Conservation (phyloP, 352 stramenopile genomes). For the Phytophthora foliorum region DNA sequence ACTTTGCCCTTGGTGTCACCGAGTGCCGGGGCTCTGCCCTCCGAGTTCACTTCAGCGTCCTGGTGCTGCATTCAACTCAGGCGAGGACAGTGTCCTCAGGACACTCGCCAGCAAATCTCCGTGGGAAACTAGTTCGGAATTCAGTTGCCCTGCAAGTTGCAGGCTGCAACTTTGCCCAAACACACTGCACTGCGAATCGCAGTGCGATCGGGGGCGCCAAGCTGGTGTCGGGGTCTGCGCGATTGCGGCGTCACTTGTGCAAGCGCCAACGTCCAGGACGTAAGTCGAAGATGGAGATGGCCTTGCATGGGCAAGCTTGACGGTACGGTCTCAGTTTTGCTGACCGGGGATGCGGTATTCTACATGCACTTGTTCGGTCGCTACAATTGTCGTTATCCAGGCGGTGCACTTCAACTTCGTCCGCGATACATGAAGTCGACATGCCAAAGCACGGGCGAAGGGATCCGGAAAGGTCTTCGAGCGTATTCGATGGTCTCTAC, state of each 20-base stretch:
- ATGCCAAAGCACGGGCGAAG: neutral
- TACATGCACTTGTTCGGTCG: conserved; percentile 12
- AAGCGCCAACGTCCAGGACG: neutral
- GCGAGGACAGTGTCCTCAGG: no score
- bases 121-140: conserved; percentile 13
- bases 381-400: neutral
- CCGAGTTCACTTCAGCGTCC: conserved; percentile 13
- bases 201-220: conserved; percentile 4
- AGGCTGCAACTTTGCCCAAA: no score
- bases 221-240: neutral
- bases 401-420: neutral
- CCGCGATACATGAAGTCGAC: neutral
- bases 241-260: neutral
- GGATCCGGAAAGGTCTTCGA: no score
- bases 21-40: conserved; percentile 12
- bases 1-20: conserved; percentile 3
- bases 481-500: neutral
- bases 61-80: conserved; percentile 12
- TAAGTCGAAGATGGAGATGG: neutral
- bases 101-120: conserved; percentile 27
- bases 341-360: neutral
- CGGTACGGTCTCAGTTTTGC: conserved; percentile 10
- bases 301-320: neutral
- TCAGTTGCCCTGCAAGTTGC: conserved; percentile 13
- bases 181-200: no score